phyloP scores from a whole-genome alignment of 208 protist genomes.

The Wallacemonas sp. region DNA sequence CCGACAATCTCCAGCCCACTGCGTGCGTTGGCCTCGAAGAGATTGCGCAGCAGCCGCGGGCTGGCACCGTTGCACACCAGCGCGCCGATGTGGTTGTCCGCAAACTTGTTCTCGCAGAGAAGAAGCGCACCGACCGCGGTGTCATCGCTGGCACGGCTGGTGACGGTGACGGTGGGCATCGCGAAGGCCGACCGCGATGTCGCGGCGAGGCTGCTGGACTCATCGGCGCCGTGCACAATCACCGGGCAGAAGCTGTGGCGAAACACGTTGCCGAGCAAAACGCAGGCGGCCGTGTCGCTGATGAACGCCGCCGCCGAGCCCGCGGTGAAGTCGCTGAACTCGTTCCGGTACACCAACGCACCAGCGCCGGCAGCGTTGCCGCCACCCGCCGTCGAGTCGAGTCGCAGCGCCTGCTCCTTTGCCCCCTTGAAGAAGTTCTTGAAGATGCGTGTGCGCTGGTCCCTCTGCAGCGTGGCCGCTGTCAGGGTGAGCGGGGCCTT shows the following conservation, averaged over 20 bases:
- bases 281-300: constrained; percentile 20
- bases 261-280: constrained; percentile 65
- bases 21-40: constrained; percentile 74
- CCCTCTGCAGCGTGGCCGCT: constrained; percentile 19
- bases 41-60: constrained; percentile 57
- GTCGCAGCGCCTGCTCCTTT: constrained; percentile 38
- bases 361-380: constrained; percentile 18
- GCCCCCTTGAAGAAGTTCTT: constrained; percentile 57
- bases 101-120: constrained; percentile 64
- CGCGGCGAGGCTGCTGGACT: constrained; percentile 14
- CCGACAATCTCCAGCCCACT: constrained; percentile 74
- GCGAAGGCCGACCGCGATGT: constrained; percentile 11
- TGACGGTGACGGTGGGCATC: not conserved
- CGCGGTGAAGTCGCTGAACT: constrained; percentile 46
- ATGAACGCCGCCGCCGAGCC: constrained; percentile 56
- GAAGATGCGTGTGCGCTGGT: constrained; percentile 58
- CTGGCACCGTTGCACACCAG: constrained; percentile 63
- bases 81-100: constrained; percentile 72
- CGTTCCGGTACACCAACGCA: constrained; percentile 45
- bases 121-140: constrained; percentile 1
- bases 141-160: not conserved
- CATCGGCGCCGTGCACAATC: constrained; percentile 35
- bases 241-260: constrained; percentile 57
- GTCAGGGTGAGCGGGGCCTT: constrained; percentile 13
- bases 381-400: constrained; percentile 18